A percentile compares a stretch with the other conserved stretches of the same genome.
These are phyloP conservation scores for Phytophthora litchii DNA, from an alignment of 352 stramenopile genomes.

Conservation along the genomic window DNA sequence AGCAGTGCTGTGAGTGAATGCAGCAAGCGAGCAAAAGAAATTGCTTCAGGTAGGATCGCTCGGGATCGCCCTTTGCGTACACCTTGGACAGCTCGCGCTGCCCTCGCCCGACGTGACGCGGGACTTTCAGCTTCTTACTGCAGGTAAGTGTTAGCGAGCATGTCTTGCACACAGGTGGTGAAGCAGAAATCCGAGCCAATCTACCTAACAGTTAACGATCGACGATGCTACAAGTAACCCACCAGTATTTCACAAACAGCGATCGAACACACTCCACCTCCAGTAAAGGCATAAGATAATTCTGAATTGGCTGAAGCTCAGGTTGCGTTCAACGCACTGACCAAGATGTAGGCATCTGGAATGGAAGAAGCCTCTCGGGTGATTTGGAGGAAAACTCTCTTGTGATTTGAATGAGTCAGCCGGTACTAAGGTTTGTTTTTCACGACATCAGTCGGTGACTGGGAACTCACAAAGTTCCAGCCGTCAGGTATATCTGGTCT, in stretches of 20 bases:
- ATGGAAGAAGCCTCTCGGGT: neutral
- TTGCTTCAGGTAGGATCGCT: conserved; percentile 11
- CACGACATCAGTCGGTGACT: no score
- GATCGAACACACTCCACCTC: neutral
- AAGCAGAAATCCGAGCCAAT: conserved; percentile 22
- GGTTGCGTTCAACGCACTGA: conserved; percentile 5
- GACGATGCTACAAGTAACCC: neutral
- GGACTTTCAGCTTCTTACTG: conserved; percentile 2
- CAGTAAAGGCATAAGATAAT: conserved; percentile 9
- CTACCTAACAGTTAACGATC: neutral
- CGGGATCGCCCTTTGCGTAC: conserved; percentile 5
- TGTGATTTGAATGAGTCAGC: conserved; percentile 8
- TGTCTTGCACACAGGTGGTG: conserved; percentile 22
- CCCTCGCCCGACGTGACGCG: conserved; percentile 1
- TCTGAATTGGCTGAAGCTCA: conserved; percentile 4
- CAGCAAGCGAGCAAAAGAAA: neutral
- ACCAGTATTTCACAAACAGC: neutral
- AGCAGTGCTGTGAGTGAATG: neutral
- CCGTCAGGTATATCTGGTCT: no score
- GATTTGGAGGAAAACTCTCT: neutral
- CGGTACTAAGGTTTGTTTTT: no score
- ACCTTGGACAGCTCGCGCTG: conserved; percentile 6
- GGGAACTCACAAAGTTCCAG: no score
- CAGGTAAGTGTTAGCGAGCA: conserved; percentile 6
- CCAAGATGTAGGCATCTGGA: conserved; percentile 22